These are phyloP conservation scores for Clohesyomyces aquaticus DNA, from an alignment of 495 filamentous ascomycete species.

Conservation along the genomic window DNA sequence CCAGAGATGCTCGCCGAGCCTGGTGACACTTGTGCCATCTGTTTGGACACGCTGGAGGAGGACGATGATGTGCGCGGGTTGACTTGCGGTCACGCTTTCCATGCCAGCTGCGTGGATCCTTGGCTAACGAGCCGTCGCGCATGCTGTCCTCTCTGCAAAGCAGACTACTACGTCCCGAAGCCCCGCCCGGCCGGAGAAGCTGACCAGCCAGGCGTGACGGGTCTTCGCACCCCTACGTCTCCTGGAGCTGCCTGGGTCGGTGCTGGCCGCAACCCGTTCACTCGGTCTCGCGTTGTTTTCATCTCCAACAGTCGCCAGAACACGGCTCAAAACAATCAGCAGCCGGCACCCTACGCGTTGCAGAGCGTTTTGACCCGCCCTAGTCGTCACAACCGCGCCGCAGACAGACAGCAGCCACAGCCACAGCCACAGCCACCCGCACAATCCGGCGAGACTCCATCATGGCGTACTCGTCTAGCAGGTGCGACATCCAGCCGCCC, in stretches of 20 bases:
- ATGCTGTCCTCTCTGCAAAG: constrained; percentile 96
- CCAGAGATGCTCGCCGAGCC: constrained; percentile 80
- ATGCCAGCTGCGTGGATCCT: constrained; percentile 90
- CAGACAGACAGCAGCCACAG: constrained; percentile 2
- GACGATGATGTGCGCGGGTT: constrained; percentile 94
- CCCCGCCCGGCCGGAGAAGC: constrained; percentile 58
- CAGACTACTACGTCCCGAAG: constrained; percentile 92
- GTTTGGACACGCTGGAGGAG: constrained; percentile 89
- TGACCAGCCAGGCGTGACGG: constrained; percentile 23
- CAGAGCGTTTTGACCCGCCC: constrained; percentile 23
- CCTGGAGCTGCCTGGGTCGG: constrained; percentile 28
- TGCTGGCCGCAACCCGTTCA: constrained; percentile 32
- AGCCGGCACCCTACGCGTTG: constrained; percentile 5
- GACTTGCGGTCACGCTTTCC: constrained; percentile 95
- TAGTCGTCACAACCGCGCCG: constrained; percentile 15
- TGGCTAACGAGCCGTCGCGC: constrained; percentile 93
- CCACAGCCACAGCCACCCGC: constrained; percentile 1
- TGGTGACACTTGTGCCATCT: constrained; percentile 97
- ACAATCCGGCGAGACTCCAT: constrained; percentile 5
- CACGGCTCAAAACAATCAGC: constrained; percentile 10
- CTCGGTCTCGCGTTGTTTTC: constrained; percentile 34
- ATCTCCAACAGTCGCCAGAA: constrained; percentile 1
- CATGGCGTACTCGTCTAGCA: constrained; percentile 19
- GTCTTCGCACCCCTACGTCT: constrained; percentile 34
- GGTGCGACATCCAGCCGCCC: constrained; percentile 4